Conservation (phyloP, 208 protist genomes). For the Trypanosoma theileri region DNA sequence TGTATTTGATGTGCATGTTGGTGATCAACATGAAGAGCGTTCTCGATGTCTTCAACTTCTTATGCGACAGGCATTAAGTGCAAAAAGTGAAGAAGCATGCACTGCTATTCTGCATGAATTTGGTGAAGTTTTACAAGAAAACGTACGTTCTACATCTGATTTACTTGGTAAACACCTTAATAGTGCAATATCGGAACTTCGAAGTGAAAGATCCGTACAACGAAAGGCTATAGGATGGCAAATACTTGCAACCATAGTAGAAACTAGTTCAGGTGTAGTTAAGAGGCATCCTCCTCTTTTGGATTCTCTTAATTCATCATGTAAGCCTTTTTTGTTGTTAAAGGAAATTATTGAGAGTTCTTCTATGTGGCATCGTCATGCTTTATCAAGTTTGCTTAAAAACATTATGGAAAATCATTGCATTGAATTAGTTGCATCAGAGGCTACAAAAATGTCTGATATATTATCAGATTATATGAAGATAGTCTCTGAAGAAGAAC, state of each 20-base stretch:
- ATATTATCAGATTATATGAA: conserved; percentile 51
- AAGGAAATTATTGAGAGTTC: conserved; percentile 53
- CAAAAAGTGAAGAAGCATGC: conserved; percentile 44
- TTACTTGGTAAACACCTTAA: conserved; percentile 51
- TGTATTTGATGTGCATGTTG: conserved; percentile 77
- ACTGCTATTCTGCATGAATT: conserved; percentile 41
- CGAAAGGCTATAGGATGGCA: conserved; percentile 60
- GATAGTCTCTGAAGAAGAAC: conserved; percentile 39
- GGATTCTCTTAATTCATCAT: conserved; percentile 56
- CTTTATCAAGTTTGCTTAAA: conserved; percentile 55
- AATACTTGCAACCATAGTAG: conserved; percentile 68
- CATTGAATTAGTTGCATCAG: conserved; percentile 59
- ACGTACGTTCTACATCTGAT: conserved; percentile 72
- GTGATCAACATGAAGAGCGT: conserved; percentile 80
- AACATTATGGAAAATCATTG: conserved; percentile 70
- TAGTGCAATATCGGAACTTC: conserved; percentile 32
- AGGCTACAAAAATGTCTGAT: conserved; percentile 44
- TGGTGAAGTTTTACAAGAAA: conserved; percentile 65
- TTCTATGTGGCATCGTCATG: conserved; percentile 62
- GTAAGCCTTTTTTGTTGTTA: conserved; percentile 50
- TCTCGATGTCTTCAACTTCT: conserved; percentile 60
- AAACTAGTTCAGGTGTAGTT: conserved; percentile 51
- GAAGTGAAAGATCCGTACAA: conserved; percentile 13
- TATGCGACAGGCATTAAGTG: conserved; percentile 51
- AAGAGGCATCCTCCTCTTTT: conserved; percentile 72